These are phyloP conservation scores for Takashimella koratensis DNA, from an alignment of 1,284 basidiomycete genomes.

Conservation along the genomic window DNA sequence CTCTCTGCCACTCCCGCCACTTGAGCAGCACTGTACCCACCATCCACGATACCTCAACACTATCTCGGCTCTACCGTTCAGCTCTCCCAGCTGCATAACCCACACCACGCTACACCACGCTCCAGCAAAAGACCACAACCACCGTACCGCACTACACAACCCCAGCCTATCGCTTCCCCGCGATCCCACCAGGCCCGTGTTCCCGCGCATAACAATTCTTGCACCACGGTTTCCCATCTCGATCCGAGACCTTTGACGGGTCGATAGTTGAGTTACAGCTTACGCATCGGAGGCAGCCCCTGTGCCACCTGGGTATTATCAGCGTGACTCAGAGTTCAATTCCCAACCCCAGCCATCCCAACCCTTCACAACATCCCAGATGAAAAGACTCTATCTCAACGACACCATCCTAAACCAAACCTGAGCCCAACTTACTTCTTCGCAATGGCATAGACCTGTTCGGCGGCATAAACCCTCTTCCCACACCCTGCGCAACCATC, in stretches of 20 bases:
- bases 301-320: slow-evolving; percentile 44
- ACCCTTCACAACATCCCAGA: accelerated
- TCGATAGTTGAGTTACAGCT: slow-evolving; percentile 41
- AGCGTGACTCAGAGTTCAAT: no score
- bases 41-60: no score
- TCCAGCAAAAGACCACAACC: no score
- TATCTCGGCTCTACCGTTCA: no score
- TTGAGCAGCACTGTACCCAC: no score
- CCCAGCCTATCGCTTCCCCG: slow-evolving; percentile 33
- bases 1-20: no score
- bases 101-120: no score
- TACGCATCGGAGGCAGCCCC: slow-evolving; percentile 40
- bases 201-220: slow-evolving; percentile 47
- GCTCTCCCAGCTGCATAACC: no score
- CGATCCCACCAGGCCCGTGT: slow-evolving; percentile 41
- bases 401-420: no score
- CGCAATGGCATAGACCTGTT: slow-evolving; percentile 33
- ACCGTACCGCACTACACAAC: no score
- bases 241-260: slow-evolving; percentile 56
- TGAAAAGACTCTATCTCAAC: no score
- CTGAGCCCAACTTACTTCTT: slow-evolving; percentile 16
- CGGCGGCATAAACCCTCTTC: slow-evolving; percentile 48
- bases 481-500: slow-evolving; percentile 42
- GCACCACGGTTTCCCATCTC: slow-evolving; percentile 48
- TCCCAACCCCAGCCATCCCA: neutral